Evolutionary conservation across 495 filamentous ascomycete genomes (phyloP).

Genomic region (Aspergillus saccharolyticus): DNA sequence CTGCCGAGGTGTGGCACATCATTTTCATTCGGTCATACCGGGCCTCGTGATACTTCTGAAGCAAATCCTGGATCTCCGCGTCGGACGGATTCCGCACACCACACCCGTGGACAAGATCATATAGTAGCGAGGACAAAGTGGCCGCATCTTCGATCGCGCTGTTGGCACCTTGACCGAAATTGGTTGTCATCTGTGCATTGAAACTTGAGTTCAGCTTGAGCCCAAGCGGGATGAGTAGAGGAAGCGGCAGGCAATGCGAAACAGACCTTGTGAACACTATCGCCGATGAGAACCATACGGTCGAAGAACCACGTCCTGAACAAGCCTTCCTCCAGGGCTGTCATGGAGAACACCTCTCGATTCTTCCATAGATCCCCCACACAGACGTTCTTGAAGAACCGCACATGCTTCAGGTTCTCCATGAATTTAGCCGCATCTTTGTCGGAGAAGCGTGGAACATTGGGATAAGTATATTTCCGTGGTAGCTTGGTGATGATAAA

Average conservation of each 20-base stretch:
- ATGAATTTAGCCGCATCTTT: slow-evolving; percentile 12
- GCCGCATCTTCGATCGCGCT: slow-evolving; percentile 27
- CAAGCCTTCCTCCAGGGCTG: slow-evolving; percentile 22
- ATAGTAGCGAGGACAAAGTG: slow-evolving; percentile 12
- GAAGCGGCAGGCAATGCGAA: neutral
- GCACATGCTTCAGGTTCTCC: slow-evolving; percentile 3
- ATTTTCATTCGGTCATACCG: slow-evolving; percentile 10
- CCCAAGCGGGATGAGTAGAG: neutral
- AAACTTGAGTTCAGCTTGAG: neutral
- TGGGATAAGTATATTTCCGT: slow-evolving; percentile 29
- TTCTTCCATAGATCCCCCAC: slow-evolving; percentile 21
- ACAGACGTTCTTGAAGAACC: slow-evolving; percentile 14
- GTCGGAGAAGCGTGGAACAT: slow-evolving; percentile 31
- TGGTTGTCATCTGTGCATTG: slow-evolving; percentile 22
- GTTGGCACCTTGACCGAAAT: slow-evolving; percentile 29
- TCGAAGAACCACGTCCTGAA: slow-evolving; percentile 21
- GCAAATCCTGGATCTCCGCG: slow-evolving; percentile 1
- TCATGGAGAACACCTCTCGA: slow-evolving; percentile 17
- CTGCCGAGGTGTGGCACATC: slow-evolving; percentile 11
- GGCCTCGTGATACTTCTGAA: slow-evolving; percentile 2
- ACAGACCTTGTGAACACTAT: slow-evolving; percentile 27
- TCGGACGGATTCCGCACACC: neutral
- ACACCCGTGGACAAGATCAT: neutral
- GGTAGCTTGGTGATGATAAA: slow-evolving; percentile 41
- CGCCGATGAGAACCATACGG: slow-evolving; percentile 22